phyloP scores from a whole-genome alignment of 75 land plant genomes.

The Isoetes taiwanensis region DNA sequence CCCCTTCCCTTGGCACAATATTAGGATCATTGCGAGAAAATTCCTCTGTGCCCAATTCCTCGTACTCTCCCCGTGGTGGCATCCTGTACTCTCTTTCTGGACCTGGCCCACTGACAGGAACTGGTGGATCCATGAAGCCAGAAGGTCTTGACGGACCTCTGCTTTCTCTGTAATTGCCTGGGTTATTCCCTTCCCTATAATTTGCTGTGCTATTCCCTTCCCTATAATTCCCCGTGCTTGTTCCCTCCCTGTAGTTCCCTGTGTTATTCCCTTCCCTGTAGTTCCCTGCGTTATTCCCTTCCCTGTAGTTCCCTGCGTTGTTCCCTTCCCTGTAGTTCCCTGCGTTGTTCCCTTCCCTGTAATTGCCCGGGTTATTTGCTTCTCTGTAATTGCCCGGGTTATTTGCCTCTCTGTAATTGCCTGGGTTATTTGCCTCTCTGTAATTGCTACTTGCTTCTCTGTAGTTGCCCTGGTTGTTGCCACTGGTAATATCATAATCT shows the following conservation, averaged over 20 bases:
- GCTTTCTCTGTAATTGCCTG: too few relatives aligned
- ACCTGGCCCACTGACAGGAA: too few relatives aligned
- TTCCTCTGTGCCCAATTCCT: constrained; percentile 23
- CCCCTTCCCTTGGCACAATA: constrained; percentile 65
- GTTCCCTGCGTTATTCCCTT: too few relatives aligned
- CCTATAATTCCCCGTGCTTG: constrained; percentile 6
- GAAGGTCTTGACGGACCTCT: too few relatives aligned
- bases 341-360: background rate
- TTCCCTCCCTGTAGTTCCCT: too few relatives aligned
- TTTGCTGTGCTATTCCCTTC: constrained; percentile 15
- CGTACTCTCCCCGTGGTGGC: constrained; percentile 10
- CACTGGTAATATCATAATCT: background rate
- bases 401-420: background rate
- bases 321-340: background rate
- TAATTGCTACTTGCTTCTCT: too few relatives aligned
- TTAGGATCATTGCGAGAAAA: constrained; percentile 50
- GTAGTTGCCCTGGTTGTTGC: too few relatives aligned
- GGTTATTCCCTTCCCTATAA: too few relatives aligned
- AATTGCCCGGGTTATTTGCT: background rate
- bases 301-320: too few relatives aligned
- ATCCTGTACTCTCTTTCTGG: background rate
- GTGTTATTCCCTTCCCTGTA: too few relatives aligned
- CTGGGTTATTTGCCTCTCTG: background rate
- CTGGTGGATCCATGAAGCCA: too few relatives aligned
- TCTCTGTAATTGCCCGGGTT: background rate